Evolutionary conservation across 345 rosid species (phyloP).

Genomic region (Aurinia saxatilis): DNA sequence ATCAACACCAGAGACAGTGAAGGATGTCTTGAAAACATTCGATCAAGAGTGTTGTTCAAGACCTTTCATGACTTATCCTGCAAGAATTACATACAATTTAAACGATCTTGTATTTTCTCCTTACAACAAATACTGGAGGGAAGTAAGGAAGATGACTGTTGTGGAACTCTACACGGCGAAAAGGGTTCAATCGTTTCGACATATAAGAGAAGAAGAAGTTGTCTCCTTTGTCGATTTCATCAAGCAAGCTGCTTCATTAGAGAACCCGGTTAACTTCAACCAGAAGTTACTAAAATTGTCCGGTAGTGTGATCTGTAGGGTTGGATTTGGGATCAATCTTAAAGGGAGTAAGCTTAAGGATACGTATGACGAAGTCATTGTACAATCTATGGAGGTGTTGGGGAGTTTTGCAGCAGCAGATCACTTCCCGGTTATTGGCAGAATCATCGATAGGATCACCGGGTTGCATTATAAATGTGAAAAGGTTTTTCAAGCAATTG

Average conservation of each 20-base stretch:
- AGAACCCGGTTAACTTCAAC: constrained; percentile 18
- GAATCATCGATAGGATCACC: constrained; percentile 28
- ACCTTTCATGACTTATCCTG: constrained; percentile 23
- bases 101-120: constrained; percentile 30
- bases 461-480: constrained; percentile 30
- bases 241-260: constrained; percentile 18
- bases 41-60: constrained; percentile 35
- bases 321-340: constrained; percentile 31
- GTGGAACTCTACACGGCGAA: constrained; percentile 33
- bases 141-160: constrained; percentile 28
- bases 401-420: constrained; percentile 30
- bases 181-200: constrained; percentile 29
- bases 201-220: constrained; percentile 33
- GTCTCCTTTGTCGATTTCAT: constrained; percentile 13
- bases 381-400: constrained; percentile 11
- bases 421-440: constrained; percentile 30
- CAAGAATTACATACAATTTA: constrained; percentile 22
- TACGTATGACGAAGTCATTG: constrained; percentile 27
- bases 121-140: constrained; percentile 30
- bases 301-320: constrained; percentile 26
- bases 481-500: constrained; percentile 28
- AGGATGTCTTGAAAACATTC: constrained; percentile 28
- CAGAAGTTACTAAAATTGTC: constrained; percentile 18
- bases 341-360: constrained; percentile 23
- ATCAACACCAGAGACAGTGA: constrained; percentile 38